A percentile compares a stretch with the other conserved stretches of the same genome.
phyloP scores from a whole-genome alignment of 148 eudicot genomes.

The Rhododendron griersonianum region DNA sequence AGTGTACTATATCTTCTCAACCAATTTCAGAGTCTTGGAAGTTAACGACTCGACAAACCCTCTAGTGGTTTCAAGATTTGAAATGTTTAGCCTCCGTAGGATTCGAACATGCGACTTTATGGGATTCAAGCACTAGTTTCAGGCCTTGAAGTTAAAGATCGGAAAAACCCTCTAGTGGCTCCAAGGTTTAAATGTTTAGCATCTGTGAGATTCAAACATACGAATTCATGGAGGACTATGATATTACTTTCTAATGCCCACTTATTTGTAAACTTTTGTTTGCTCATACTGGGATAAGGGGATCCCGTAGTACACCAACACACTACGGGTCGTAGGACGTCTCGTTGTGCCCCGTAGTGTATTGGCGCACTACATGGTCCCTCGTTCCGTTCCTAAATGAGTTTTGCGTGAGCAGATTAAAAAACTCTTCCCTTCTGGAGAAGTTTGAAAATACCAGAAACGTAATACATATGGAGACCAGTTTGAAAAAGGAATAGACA shows the following conservation, averaged over 20 bases:
- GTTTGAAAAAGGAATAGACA: neutral
- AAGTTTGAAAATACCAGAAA: neutral
- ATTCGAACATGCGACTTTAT: no score
- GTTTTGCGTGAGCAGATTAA: neutral
- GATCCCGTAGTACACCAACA: no score
- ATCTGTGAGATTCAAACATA: neutral
- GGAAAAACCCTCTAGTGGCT: neutral
- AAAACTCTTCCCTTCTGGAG: neutral
- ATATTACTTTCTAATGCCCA: neutral
- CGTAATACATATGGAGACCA: neutral
- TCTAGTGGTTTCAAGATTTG: no score
- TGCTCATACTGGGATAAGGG: no score
- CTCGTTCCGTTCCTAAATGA: neutral
- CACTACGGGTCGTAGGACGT: no score
- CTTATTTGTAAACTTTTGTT: no score
- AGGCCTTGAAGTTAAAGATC: no score
- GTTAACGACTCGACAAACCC: accelerated
- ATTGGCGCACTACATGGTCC: no score
- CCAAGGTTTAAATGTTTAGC: neutral
- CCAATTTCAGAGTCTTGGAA: no score
- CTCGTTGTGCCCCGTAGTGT: no score
- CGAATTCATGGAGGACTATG: accelerated
- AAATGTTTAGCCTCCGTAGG: no score
- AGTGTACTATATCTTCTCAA: neutral
- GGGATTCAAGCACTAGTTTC: no score